Base-by-base conservation (phyloP, 768 basidiomycete genomes). In the Butyriboletus loyo region DNA sequence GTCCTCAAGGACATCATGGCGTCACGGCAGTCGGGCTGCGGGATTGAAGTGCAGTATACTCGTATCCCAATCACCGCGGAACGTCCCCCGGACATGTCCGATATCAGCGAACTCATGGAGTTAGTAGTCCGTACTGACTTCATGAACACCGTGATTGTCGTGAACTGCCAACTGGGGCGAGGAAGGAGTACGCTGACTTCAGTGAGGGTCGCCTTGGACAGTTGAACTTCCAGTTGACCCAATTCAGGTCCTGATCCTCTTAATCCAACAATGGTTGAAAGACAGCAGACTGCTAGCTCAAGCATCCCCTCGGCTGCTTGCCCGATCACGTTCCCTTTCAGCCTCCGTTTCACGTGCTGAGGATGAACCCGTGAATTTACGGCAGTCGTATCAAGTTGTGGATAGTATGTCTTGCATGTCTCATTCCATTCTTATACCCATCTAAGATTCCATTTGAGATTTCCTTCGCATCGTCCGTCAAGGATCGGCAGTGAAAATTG, bases 21-120 rank as follows among this genome's bases (percentile, higher is more conserved):
- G 14, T 72, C 79, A 4, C 78, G 81, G 40, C 70, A 63, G 30
- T 64, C 68, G 0, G 71, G 75, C 21, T 47, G 45, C 28, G 80
- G 77, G n/a, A 71, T 87, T 27, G 81, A 86, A 47, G 76, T 98
- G 25, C 76, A 81, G 52, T 97, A 95, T 68, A 75, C 78, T 49
- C 86, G 97, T 17, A 84, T 98, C 30, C 96, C 97, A 2, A 88
- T 98, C 63, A 99, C 97, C 6, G 86, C 95, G 0, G 95, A 98
- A 68, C 85, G 80, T 34, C 76, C 87, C 10, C 86, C 87, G 0
- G 89, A 92, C 64, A 85, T 84, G 65, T 70, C 81, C 22, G 88
- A 90, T 61, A 73, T 90, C 43, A 84, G 75, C 55, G 86, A 90
- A 55, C 75, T 96, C 24, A 86, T 94, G 53, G 85, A 89, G 19